A percentile compares a stretch with the other conserved stretches of the same genome.
phyloP scores from a whole-genome alignment of 305 asterid species.

The Solanum aculeatissimum region DNA sequence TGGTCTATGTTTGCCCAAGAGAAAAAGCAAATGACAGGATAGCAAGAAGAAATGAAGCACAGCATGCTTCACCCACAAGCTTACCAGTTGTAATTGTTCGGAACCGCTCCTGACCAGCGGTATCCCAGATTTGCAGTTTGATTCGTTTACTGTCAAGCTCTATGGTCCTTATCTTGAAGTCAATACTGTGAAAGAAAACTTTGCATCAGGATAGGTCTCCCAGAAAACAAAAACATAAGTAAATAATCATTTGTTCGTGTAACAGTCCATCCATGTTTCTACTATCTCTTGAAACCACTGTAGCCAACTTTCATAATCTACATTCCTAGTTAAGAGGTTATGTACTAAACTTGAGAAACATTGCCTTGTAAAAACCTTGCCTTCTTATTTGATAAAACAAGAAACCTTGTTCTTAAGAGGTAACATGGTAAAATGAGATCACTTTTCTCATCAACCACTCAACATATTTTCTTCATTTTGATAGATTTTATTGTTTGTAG shows the following conservation, averaged over 20 bases:
- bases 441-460: background rate
- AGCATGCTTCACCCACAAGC: slow-evolving; percentile 3
- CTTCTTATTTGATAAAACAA: background rate
- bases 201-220: background rate
- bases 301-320: background rate
- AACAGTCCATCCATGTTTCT: background rate
- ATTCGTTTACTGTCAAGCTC: slow-evolving; percentile 86
- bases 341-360: background rate
- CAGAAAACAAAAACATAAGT: background rate
- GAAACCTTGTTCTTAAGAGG: background rate
- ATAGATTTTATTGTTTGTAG: background rate
- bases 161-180: slow-evolving; percentile 85
- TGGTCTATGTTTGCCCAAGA: background rate
- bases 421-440: background rate
- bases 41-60: background rate
- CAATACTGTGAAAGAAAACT: slow-evolving; percentile 43
- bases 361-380: background rate
- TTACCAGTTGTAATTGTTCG: slow-evolving; percentile 91
- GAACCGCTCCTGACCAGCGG: slow-evolving; percentile 93
- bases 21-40: background rate
- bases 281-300: background rate
- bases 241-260: background rate
- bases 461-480: background rate
- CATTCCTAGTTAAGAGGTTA: background rate
- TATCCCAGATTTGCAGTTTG: slow-evolving; percentile 88